Evolutionary conservation across 768 basidiomycete genomes (phyloP).

Genomic region (Tylopilus intermedius): DNA sequence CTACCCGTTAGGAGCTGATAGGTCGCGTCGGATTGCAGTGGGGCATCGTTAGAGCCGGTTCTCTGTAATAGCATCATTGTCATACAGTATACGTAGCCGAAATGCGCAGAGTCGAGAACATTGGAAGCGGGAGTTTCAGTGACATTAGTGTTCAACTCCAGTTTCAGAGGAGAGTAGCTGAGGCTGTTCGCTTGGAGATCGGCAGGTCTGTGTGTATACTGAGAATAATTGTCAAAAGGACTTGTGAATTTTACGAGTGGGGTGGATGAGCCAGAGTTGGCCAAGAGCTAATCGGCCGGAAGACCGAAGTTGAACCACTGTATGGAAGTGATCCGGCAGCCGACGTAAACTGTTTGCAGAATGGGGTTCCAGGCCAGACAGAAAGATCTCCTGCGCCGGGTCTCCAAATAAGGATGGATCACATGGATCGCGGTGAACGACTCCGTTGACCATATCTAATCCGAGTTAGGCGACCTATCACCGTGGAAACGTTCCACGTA

Average conservation of each 20-base stretch:
- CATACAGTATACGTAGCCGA: conserved; percentile 91
- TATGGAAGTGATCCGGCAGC: conserved; percentile 89
- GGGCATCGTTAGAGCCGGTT: conserved; percentile 33
- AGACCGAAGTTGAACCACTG: conserved; percentile 74
- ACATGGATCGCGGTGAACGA: conserved; percentile 64
- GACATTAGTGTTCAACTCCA: conserved; percentile 10
- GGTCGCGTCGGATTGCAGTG: conserved; percentile 19
- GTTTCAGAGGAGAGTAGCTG: conserved; percentile 21
- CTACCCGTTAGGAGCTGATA: conserved; percentile 74
- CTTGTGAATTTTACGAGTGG: conserved; percentile 63
- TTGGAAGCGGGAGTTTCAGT: conserved; percentile 61
- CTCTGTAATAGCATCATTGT: conserved; percentile 39
- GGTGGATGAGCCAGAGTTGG: conserved; percentile 31
- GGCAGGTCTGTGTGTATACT: conserved; percentile 60
- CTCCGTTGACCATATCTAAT: conserved; percentile 77
- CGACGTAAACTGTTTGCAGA: conserved; percentile 72
- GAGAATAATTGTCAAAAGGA: conserved; percentile 91
- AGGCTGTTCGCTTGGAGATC: conserved; percentile 64
- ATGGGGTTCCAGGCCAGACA: conserved; percentile 73
- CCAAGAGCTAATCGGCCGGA: not conserved
- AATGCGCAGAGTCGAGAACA: conserved; percentile 86
- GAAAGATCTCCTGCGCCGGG: conserved; percentile 77
- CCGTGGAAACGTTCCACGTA: conserved; percentile 31
- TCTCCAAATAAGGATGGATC: conserved; percentile 73
- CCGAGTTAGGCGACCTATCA: conserved; percentile 1